These are phyloP conservation scores for Cercophora newfieldiana DNA, from an alignment of 495 filamentous ascomycete species.

Conservation along the genomic window DNA sequence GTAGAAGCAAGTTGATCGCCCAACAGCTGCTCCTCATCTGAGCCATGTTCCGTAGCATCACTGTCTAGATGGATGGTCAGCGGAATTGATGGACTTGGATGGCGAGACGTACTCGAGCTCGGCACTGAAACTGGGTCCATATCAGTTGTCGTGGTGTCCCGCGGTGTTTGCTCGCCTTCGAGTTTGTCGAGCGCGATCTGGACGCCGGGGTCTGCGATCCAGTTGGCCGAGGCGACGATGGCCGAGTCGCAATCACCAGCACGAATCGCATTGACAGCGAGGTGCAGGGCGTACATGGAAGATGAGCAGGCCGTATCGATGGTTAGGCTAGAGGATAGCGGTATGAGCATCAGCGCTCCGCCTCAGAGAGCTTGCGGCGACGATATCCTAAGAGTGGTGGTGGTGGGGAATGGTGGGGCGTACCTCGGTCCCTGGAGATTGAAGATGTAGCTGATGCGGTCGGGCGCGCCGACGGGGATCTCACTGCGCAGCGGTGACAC, in stretches of 20 bases:
- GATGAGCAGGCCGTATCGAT: constrained; percentile 57
- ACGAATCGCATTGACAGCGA: constrained; percentile 51
- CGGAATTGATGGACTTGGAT: background rate
- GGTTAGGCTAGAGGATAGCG: no score
- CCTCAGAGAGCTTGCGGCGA: no score
- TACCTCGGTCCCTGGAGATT: no score
- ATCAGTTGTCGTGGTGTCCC: constrained; percentile 10
- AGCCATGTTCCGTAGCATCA: constrained; percentile 4
- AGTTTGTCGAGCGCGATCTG: no score
- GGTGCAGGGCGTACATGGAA: constrained; percentile 51
- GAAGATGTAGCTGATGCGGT: no score
- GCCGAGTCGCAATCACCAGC: constrained; percentile 37
- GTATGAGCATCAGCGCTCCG: no score
- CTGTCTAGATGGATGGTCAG: constrained; percentile 7
- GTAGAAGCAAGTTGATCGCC: constrained; percentile 3
- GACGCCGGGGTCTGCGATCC: no score
- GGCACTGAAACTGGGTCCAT: constrained; percentile 11
- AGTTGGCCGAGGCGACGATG: constrained; percentile 50
- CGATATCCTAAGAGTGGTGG: no score
- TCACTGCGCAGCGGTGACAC: no score
- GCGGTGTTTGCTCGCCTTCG: constrained; percentile 14
- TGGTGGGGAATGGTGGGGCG: no score
- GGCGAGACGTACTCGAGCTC: constrained; percentile 9
- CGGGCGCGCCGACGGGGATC: no score
- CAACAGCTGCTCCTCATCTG: background rate